phyloP scores from a whole-genome alignment of 202 grass and related monocot genomes.

The Saccharum hybrid region DNA sequence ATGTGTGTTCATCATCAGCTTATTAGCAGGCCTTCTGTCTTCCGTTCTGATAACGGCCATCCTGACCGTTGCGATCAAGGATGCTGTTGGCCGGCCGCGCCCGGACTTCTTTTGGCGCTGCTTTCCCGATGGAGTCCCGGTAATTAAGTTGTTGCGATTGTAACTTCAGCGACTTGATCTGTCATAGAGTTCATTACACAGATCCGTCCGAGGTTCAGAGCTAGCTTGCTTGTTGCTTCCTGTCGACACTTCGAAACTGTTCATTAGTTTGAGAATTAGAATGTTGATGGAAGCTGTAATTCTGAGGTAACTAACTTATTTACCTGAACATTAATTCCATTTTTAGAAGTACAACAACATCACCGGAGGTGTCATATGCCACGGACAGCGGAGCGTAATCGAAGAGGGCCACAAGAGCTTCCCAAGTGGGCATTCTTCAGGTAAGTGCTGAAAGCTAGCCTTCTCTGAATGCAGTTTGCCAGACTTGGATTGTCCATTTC shows the following conservation, averaged over 20 bases:
- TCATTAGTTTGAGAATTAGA: background rate
- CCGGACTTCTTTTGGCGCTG: constrained; percentile 88
- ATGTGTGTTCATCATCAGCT: background rate
- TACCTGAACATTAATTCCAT: background rate
- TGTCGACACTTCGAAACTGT: background rate
- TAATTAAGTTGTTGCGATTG: background rate
- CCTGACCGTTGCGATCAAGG: constrained; percentile 76
- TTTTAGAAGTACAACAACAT: constrained; percentile 59
- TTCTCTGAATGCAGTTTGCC: background rate
- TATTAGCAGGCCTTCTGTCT: constrained; percentile 62
- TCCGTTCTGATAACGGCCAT: constrained; percentile 75
- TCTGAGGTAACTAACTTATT: too few species aligned
- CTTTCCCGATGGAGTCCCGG: constrained; percentile 67
- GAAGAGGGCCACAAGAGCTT: constrained; percentile 94
- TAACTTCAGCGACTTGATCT: background rate
- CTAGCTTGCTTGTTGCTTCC: background rate
- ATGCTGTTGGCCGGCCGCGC: constrained; percentile 71
- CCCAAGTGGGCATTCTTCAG: constrained; percentile 86
- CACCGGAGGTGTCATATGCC: constrained; percentile 64
- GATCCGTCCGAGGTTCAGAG: background rate
- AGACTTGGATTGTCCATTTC: background rate
- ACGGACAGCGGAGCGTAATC: constrained; percentile 56
- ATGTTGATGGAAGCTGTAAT: background rate
- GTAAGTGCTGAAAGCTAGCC: constrained; percentile 39
- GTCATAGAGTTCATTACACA: background rate